phyloP scores from a whole-genome alignment of 257 asterid species.

The Ballota nigra region DNA sequence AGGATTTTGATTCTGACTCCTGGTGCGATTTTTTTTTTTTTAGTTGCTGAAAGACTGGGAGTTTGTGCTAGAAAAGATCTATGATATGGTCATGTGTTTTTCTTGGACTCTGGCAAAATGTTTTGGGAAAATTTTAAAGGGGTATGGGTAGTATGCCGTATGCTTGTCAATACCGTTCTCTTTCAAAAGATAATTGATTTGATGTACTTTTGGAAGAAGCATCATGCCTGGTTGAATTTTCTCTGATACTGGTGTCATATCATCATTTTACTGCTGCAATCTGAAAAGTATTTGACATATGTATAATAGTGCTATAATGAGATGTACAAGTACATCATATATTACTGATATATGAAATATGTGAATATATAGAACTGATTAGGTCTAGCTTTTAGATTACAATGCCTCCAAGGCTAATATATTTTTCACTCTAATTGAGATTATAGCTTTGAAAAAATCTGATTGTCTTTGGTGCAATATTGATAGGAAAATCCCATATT shows the following conservation, averaged over 20 bases:
- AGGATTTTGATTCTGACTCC: not conserved
- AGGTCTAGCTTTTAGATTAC: not conserved
- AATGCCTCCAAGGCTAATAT: not conserved
- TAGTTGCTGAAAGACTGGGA: conserved; percentile 13
- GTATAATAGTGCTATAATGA: not conserved
- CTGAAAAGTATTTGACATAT: too few species aligned
- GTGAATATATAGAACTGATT: not conserved
- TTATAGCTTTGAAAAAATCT: not conserved
- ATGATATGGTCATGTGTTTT: not conserved
- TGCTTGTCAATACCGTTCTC: not conserved
- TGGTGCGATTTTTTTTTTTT: not conserved
- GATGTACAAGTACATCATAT: not conserved
- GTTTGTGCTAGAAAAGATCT: not conserved
- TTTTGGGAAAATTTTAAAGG: not conserved
- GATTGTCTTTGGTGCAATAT: conserved; percentile 24
- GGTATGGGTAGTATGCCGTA: not conserved
- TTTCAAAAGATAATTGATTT: not conserved
- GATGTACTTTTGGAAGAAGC: not conserved
- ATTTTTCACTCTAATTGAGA: conserved; percentile 16
- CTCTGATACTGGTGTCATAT: not conserved
- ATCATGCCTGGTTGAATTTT: not conserved
- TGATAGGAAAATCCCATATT: conserved; percentile 90
- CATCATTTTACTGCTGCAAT: not conserved
- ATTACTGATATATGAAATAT: not conserved
- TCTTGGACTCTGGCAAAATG: not conserved